Percentiles rank a stretch among this genome's conserved stretches.
These are phyloP conservation scores for Ceratonia siliqua DNA, from an alignment of 306 rosid species.

Conservation along the genomic window DNA sequence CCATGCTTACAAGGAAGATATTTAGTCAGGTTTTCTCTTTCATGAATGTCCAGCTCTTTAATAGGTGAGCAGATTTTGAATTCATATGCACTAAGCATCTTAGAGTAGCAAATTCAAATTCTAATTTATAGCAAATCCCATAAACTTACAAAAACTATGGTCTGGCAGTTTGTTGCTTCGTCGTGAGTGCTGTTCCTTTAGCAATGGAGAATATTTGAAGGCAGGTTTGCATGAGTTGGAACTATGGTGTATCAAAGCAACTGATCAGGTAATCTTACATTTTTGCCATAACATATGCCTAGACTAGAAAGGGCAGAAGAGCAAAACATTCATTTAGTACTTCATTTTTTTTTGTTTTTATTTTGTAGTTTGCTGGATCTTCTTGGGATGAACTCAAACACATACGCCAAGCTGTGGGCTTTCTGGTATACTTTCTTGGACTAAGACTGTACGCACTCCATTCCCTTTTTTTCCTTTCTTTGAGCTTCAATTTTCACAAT, in stretches of 20 bases:
- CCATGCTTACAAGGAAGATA: conserved; percentile 70
- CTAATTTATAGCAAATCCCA: neutral
- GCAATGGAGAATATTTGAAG: conserved; percentile 89
- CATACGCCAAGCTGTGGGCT: conserved; percentile 83
- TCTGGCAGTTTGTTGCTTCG: conserved; percentile 75
- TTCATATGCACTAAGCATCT: conserved; percentile 5
- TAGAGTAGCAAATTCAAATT: neutral
- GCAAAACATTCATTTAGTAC: conserved; percentile 1
- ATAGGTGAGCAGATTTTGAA: conserved; percentile 59
- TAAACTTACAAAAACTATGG: conserved; percentile 15
- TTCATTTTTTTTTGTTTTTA: neutral
- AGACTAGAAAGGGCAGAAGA: neutral
- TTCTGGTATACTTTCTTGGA: conserved; percentile 62
- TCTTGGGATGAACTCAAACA: conserved; percentile 91
- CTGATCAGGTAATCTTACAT: conserved; percentile 56
- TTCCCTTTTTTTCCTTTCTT: neutral
- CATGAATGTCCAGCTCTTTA: conserved; percentile 86
- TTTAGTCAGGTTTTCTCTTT: conserved; percentile 83
- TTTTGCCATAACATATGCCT: conserved; percentile 12
- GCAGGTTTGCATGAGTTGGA: conserved; percentile 82
- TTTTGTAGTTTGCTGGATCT: conserved; percentile 66
- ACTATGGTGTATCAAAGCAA: conserved; percentile 77
- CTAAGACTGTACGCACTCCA: neutral
- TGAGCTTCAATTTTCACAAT: neutral
- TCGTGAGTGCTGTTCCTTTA: conserved; percentile 89